phyloP scores from a whole-genome alignment of 2,329 filamentous ascomycete genomes.

The Pseudogymnoascus sp. region DNA sequence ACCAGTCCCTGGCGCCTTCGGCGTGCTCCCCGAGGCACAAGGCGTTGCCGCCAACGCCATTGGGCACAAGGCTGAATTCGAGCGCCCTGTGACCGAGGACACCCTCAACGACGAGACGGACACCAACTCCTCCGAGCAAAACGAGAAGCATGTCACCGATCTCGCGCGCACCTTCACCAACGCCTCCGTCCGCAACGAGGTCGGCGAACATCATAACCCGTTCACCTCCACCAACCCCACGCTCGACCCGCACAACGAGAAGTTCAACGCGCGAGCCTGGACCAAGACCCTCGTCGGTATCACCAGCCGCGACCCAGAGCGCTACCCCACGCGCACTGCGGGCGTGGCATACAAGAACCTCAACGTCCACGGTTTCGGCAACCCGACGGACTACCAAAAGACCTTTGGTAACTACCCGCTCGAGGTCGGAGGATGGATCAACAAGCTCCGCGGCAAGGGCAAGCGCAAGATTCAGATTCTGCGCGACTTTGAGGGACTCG shows the following conservation, averaged over 20 bases:
- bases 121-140: background rate
- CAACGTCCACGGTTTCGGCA: conserved; percentile 62
- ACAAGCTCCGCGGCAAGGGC: conserved; percentile 43
- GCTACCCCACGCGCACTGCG: conserved; percentile 51
- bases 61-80: background rate
- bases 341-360: conserved; percentile 62
- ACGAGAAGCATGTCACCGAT: conserved; percentile 16
- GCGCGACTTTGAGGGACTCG: conserved; percentile 54
- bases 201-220: conserved; percentile 37
- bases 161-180: conserved; percentile 23
- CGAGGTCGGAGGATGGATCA: conserved; percentile 37
- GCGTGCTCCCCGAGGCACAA: background rate
- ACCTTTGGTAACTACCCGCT: conserved; percentile 57
- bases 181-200: conserved; percentile 18
- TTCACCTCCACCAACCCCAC: conserved; percentile 44
- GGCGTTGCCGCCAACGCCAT: background rate
- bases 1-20: background rate
- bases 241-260: conserved; percentile 45
- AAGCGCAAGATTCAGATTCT: conserved; percentile 52
- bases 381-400: conserved; percentile 64
- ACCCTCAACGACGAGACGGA: background rate
- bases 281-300: conserved; percentile 48
- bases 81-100: background rate
- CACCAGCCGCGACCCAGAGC: conserved; percentile 41
- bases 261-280: conserved; percentile 52